Conservation (phyloP, 352 stramenopile genomes). For the Globisporangium mamillatum region DNA sequence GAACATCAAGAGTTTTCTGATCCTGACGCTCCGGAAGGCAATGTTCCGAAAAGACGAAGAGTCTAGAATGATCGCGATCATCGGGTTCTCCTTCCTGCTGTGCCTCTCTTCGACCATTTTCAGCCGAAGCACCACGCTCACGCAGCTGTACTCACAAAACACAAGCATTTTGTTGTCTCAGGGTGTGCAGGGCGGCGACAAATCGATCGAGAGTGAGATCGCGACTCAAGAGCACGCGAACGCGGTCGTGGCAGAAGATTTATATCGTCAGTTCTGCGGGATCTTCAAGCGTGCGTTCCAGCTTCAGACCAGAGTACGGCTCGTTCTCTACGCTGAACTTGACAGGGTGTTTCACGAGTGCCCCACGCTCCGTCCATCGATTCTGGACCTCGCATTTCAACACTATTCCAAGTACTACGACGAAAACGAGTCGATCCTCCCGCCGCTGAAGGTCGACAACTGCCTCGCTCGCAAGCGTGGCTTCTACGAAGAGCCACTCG, state of each 20-base stretch:
- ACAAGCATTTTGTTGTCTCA: slow-evolving; percentile 34
- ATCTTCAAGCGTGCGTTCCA: slow-evolving; percentile 49
- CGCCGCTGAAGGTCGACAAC: slow-evolving; percentile 47
- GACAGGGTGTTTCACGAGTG: slow-evolving; percentile 43
- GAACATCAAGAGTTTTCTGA: slow-evolving; percentile 42
- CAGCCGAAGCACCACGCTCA: slow-evolving; percentile 33
- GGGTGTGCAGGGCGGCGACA: slow-evolving; percentile 12
- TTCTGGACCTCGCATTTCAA: slow-evolving; percentile 47
- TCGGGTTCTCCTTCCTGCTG: slow-evolving; percentile 40
- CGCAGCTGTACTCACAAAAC: slow-evolving; percentile 56
- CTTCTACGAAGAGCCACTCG: slow-evolving; percentile 43
- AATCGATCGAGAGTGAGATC: slow-evolving; percentile 20
- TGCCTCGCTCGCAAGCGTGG: slow-evolving; percentile 28
- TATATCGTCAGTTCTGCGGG: slow-evolving; percentile 58
- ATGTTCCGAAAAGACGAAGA: slow-evolving; percentile 60
- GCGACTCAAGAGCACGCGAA: slow-evolving; percentile 41
- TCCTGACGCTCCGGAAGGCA: slow-evolving; percentile 55
- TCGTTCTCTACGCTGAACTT: slow-evolving; percentile 47
- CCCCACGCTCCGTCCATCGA: slow-evolving; percentile 32
- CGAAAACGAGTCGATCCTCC: slow-evolving; percentile 38
- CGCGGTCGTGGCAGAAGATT: slow-evolving; percentile 39
- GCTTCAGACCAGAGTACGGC: slow-evolving; percentile 42
- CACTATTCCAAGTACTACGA: slow-evolving; percentile 49
- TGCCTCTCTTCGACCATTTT: slow-evolving; percentile 42
- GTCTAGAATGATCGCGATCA: slow-evolving; percentile 48